Evolutionary conservation across 108 stramenopile species (phyloP), one percentile per base, ranked within the genome.

Genomic region (Phaeodactylum tricornutum): DNA sequence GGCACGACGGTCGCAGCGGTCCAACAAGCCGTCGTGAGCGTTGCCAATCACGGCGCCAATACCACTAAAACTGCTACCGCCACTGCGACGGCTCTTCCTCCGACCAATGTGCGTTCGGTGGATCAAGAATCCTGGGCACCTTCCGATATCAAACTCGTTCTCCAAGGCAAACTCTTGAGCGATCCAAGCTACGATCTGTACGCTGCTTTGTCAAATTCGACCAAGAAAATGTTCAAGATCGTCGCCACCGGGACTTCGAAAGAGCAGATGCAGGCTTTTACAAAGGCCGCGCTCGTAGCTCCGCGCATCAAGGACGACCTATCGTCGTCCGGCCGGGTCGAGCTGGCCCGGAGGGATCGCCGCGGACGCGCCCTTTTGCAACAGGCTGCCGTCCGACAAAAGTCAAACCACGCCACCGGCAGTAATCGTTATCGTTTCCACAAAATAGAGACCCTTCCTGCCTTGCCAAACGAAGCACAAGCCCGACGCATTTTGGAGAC

Each of bases 401-500:
- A 19, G 29, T 20, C 25, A 1, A 12, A 15, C 7, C 8, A 15
- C n/a, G 8, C 6, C 5, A 27, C 44, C 3, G n/a, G n/a, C n/a
- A n/a, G n/a, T n/a, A n/a, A n/a, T n/a, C 17, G 11, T 9, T 61
- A 61, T 26, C 43, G 60, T 1, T 61, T 61, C 45, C 51, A 52
- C 2, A 9, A 15, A 14, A 61, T 61, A 36, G 60, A 61, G 28
- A 43, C 52, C 14, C 31, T 61, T 11, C 52, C 60, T 21, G 35
- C 32, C 20, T 28, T 61, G 17, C 60, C 60, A 9, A 21, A 61
- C 36, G 21, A 29, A 25, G 40, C 30, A 15, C 21, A 34, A 31
- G 60, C 53, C 6, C 39, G 53, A 11, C 1, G 14, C 9, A 61
- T 61, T 22, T 35, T 61, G 11, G 34, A 47, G 28, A 9, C 19